Percentiles rank a stretch among this genome's conserved stretches.
These are phyloP conservation scores for Vitis vinifera DNA, from an alignment of 164 flowering plant species.

Conservation along the genomic window DNA sequence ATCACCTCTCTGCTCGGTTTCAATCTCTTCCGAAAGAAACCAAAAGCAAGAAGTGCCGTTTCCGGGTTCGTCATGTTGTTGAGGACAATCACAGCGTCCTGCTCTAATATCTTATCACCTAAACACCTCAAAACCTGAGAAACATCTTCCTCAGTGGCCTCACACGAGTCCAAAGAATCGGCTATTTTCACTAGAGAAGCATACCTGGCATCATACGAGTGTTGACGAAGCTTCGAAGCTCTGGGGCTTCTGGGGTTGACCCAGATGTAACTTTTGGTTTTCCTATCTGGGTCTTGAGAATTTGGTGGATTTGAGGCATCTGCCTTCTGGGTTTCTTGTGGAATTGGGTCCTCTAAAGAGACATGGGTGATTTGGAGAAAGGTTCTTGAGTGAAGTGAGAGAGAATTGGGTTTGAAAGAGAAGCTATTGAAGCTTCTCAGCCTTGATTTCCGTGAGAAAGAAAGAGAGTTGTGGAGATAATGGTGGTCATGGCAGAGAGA, in stretches of 20 bases:
- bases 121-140: slow-evolving; percentile 31
- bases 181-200: slow-evolving; percentile 47
- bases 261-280: slow-evolving; percentile 56
- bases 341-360: slow-evolving; percentile 35
- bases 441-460: slow-evolving; percentile 16
- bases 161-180: slow-evolving; percentile 53
- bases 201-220: slow-evolving; percentile 67
- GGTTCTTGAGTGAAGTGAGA: slow-evolving; percentile 17
- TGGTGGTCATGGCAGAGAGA: slow-evolving; percentile 28
- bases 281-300: slow-evolving; percentile 28
- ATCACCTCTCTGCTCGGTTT: slow-evolving; percentile 40
- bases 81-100: slow-evolving; percentile 70
- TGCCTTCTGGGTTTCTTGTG: slow-evolving; percentile 24
- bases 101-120: slow-evolving; percentile 50
- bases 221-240: slow-evolving; percentile 49
- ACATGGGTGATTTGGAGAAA: slow-evolving; percentile 24
- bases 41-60: slow-evolving; percentile 50
- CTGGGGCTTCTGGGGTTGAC: slow-evolving; percentile 83
- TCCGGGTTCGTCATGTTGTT: slow-evolving; percentile 66
- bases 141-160: slow-evolving; percentile 45
- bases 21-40: slow-evolving; percentile 41
- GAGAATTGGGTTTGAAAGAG: slow-evolving; percentile 15
- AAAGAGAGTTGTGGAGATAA: slow-evolving; percentile 29
- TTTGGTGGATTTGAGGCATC: slow-evolving; percentile 12
- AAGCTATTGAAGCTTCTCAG: not conserved